These are phyloP conservation scores for Fusarium praegraminearum DNA, from an alignment of 2,329 filamentous ascomycete species.

Conservation along the genomic window DNA sequence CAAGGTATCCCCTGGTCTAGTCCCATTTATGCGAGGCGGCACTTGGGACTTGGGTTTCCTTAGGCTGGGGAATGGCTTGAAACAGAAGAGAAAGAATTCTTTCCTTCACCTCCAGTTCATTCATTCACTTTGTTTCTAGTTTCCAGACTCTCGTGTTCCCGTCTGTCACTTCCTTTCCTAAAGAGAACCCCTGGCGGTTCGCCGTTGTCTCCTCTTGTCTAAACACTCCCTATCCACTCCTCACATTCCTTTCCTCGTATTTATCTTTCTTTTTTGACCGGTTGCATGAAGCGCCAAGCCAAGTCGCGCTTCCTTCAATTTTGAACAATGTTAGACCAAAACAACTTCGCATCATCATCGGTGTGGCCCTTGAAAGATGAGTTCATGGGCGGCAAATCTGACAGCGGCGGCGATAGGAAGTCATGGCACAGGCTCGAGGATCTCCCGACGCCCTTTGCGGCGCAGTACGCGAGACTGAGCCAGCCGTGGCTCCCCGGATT, in stretches of 20 bases:
- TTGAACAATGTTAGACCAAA: neutral
- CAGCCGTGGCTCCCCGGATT: constrained; percentile 39
- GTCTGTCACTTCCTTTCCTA: no score
- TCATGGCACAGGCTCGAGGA: constrained; percentile 33
- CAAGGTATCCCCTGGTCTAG: neutral
- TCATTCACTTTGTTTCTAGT: neutral
- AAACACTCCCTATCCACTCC: neutral
- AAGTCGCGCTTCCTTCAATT: neutral
- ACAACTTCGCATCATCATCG: neutral
- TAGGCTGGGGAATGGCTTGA: neutral
- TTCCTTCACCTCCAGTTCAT: constrained; percentile 4
- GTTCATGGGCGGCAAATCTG: neutral
- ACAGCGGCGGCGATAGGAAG: constrained; percentile 2
- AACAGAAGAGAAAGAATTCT: neutral
- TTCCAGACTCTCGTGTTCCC: neutral
- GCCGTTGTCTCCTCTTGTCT: neutral
- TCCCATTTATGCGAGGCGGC: constrained; percentile 3
- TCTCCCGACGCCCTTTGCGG: neutral
- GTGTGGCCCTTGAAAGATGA: constrained; percentile 36
- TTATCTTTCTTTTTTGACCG: neutral
- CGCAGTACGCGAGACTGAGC: constrained; percentile 28
- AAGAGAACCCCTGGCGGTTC: neutral
- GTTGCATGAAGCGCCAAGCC: neutral
- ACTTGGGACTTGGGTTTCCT: neutral
- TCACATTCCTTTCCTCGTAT: neutral